Percentiles rank a stretch among this genome's conserved stretches.
These are phyloP conservation scores for Myxozyma neotropica DNA, from an alignment of 805 yeast genomes.

Conservation along the genomic window DNA sequence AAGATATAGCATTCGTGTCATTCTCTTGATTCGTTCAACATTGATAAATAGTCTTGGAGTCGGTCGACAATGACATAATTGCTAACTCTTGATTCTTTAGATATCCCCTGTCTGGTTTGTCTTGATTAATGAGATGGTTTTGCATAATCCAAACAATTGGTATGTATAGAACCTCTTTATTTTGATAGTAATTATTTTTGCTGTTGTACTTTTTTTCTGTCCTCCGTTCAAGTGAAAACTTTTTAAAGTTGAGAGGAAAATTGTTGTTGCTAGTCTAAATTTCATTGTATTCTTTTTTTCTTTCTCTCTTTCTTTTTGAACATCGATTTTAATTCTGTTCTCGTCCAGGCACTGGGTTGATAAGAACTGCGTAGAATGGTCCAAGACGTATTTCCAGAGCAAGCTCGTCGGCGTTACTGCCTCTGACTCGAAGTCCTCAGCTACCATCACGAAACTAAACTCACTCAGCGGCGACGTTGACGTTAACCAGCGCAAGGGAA, in stretches of 20 bases:
- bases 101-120: too few relatives aligned
- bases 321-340: conserved; percentile 4
- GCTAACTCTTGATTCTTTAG: neutral
- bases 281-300: neutral
- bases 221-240: neutral
- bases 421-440: conserved; percentile 39
- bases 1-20: neutral
- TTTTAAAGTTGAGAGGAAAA: neutral
- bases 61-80: too few relatives aligned
- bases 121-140: conserved; percentile 63
- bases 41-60: too few relatives aligned
- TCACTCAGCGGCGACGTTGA: conserved; percentile 93
- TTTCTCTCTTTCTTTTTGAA: neutral
- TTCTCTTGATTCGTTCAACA: too few relatives aligned
- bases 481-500: conserved; percentile 95
- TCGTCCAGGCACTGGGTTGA: conserved; percentile 89
- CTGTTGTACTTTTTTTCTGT: conserved; percentile 9
- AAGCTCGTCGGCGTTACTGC: conserved; percentile 57
- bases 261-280: neutral
- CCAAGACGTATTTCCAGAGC: conserved; percentile 70
- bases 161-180: conserved; percentile 22
- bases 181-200: neutral
- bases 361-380: conserved; percentile 93
- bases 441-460: conserved; percentile 51
- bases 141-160: conserved; percentile 95